Percentiles rank a stretch among this genome's conserved stretches.
Evolutionary conservation across 768 basidiomycete species (phyloP).

Genomic region (Suillus alpinus): DNA sequence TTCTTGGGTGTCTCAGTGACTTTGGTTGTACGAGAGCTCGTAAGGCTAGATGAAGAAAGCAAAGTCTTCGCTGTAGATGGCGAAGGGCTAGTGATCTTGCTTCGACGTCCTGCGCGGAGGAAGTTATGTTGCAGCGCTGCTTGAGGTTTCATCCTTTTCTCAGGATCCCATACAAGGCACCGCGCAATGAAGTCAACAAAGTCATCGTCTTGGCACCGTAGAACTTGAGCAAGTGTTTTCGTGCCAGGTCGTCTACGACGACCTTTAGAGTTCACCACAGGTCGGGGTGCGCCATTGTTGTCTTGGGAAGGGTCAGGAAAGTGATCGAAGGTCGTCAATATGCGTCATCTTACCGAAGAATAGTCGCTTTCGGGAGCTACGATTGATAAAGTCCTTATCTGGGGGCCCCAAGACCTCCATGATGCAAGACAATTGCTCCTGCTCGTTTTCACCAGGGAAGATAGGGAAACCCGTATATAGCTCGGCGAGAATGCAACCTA

Average conservation of each 20-base stretch:
- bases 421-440: slow-evolving; percentile 96
- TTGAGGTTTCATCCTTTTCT: slow-evolving; percentile 91
- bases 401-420: slow-evolving; percentile 98
- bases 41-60: slow-evolving; percentile 55
- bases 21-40: slow-evolving; percentile 51
- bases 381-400: slow-evolving; percentile 92
- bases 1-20: slow-evolving; percentile 80
- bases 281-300: slow-evolving; percentile 87
- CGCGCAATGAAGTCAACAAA: slow-evolving; percentile 97
- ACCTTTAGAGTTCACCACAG: slow-evolving; percentile 95
- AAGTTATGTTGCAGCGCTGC: slow-evolving; percentile 91
- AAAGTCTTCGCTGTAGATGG: slow-evolving; percentile 51
- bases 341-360: slow-evolving; percentile 80
- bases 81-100: slow-evolving; percentile 43
- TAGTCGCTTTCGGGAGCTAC: slow-evolving; percentile 87
- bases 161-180: slow-evolving; percentile 98
- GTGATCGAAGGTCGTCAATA: not conserved
- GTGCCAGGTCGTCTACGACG: slow-evolving; percentile 87
- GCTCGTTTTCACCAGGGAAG: slow-evolving; percentile 98
- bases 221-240: slow-evolving; percentile 84
- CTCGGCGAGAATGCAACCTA: slow-evolving; percentile 97
- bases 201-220: slow-evolving; percentile 90
- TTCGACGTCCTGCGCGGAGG: slow-evolving; percentile 63
- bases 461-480: slow-evolving; percentile 97
- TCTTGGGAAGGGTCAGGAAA: slow-evolving; percentile 47